Percentiles rank a stretch among this genome's conserved stretches.
Evolutionary conservation across 1,139 yeast genomes (phyloP).

Genomic region (Kurtzmaniella natalensis): DNA sequence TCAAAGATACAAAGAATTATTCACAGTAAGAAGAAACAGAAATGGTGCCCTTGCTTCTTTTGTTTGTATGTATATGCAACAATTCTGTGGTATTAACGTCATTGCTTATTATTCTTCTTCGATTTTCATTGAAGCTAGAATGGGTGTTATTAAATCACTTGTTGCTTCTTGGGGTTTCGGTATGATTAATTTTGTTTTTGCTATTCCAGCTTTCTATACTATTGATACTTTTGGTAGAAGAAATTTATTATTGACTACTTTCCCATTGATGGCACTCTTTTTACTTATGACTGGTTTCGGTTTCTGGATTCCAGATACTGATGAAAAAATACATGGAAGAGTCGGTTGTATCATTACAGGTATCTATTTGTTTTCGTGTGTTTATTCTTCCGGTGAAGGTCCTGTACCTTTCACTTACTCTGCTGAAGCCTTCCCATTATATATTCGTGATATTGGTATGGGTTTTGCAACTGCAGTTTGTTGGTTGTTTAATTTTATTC

Average conservation of each 20-base stretch:
- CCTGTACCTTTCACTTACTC: slow-evolving; percentile 90
- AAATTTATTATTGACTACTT: slow-evolving; percentile 61
- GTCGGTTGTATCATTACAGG: slow-evolving; percentile 66
- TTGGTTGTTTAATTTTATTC: slow-evolving; percentile 81
- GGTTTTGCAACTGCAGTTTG: slow-evolving; percentile 79
- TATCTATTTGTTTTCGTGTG: slow-evolving; percentile 66
- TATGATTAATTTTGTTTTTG: slow-evolving; percentile 73
- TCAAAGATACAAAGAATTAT: slow-evolving; percentile 49
- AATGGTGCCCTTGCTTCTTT: slow-evolving; percentile 79
- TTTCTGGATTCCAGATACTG: slow-evolving; percentile 57
- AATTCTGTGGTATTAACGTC: slow-evolving; percentile 87
- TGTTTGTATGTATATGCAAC: slow-evolving; percentile 87
- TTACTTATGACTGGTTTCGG: slow-evolving; percentile 73
- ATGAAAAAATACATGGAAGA: slow-evolving; percentile 43
- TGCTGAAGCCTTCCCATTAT: slow-evolving; percentile 83
- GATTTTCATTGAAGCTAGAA: slow-evolving; percentile 67
- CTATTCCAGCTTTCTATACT: slow-evolving; percentile 78
- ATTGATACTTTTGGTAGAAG: slow-evolving; percentile 81
- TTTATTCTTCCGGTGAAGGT: slow-evolving; percentile 84
- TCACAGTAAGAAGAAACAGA: slow-evolving; percentile 73
- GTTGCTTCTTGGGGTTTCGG: slow-evolving; percentile 88
- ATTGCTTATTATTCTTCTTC: slow-evolving; percentile 79
- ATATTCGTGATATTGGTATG: slow-evolving; percentile 83
- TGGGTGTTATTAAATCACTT: slow-evolving; percentile 56
- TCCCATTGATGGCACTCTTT: slow-evolving; percentile 70